A percentile compares a stretch with the other conserved stretches of the same genome.
Evolutionary conservation across 257 asterid genomes (phyloP).

Genomic region (Lycium barbarum): DNA sequence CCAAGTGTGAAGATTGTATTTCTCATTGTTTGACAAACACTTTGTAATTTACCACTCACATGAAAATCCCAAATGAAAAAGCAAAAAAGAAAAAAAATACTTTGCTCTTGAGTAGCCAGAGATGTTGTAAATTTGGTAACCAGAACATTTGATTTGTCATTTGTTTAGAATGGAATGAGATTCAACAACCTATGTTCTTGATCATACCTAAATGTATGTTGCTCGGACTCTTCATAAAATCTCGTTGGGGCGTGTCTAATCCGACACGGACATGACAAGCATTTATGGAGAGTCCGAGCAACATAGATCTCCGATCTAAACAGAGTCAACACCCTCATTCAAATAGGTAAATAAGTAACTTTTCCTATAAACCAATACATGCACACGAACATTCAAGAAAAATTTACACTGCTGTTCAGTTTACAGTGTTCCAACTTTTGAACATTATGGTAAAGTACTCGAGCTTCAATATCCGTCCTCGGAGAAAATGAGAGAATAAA

Average conservation of each 20-base stretch:
- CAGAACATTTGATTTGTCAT: slow-evolving; percentile 19
- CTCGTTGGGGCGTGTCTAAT: background rate
- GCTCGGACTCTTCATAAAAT: background rate
- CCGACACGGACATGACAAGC: too few species aligned
- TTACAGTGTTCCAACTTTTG: background rate
- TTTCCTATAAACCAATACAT: background rate
- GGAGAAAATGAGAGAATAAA: background rate
- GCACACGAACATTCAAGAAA: background rate
- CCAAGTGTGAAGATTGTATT: slow-evolving; percentile 27
- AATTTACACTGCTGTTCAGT: background rate
- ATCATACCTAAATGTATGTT: background rate
- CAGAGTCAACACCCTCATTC: background rate
- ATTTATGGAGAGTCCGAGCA: background rate
- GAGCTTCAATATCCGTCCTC: background rate
- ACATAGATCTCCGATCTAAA: background rate
- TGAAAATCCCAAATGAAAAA: slow-evolving; percentile 6
- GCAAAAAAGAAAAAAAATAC: background rate
- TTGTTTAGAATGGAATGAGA: slow-evolving; percentile 17
- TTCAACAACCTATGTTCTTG: background rate
- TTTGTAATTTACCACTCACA: slow-evolving; percentile 13
- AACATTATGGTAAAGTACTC: background rate
- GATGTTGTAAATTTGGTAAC: background rate
- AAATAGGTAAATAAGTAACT: background rate
- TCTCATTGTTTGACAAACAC: background rate
- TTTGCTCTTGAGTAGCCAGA: slow-evolving; percentile 2